phyloP scores from a whole-genome alignment of 371 early-diverging fungal species.

The Lichtheimia ornata region DNA sequence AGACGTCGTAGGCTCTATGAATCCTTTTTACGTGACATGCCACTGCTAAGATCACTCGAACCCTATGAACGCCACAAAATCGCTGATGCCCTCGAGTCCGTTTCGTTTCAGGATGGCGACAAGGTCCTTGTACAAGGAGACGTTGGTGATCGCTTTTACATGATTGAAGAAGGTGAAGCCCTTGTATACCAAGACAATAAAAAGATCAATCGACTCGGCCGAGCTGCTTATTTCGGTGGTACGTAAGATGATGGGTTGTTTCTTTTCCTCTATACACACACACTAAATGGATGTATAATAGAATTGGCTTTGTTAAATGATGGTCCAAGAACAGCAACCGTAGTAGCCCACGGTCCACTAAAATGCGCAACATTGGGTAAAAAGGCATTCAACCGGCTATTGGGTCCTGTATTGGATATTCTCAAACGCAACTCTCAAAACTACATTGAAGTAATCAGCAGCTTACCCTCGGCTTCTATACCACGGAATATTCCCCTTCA shows the following conservation, averaged over 20 bases:
- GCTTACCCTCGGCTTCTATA: neutral
- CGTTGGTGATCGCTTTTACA: constrained; percentile 58
- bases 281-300: neutral
- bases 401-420: constrained; percentile 93
- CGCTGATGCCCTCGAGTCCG: constrained; percentile 77
- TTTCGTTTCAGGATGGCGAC: constrained; percentile 67
- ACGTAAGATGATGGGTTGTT: constrained; percentile 4
- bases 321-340: constrained; percentile 90
- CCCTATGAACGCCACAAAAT: constrained; percentile 78
- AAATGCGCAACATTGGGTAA: constrained; percentile 92
- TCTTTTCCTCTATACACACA: no score
- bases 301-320: constrained; percentile 93
- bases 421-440: constrained; percentile 87
- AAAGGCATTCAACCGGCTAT: constrained; percentile 88
- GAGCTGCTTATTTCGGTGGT: constrained; percentile 93
- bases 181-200: constrained; percentile 61
- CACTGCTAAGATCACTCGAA: constrained; percentile 66
- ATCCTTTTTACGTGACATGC: constrained; percentile 71
- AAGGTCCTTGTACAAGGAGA: constrained; percentile 77
- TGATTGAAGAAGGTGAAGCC: constrained; percentile 92
- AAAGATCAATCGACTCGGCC: constrained; percentile 73
- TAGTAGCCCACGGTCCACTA: constrained; percentile 81
- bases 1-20: constrained; percentile 80
- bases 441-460: constrained; percentile 54
- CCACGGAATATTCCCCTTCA: no score